Base-by-base conservation (phyloP, 164 flowering plant species). In the Saururus chinensis region DNA sequence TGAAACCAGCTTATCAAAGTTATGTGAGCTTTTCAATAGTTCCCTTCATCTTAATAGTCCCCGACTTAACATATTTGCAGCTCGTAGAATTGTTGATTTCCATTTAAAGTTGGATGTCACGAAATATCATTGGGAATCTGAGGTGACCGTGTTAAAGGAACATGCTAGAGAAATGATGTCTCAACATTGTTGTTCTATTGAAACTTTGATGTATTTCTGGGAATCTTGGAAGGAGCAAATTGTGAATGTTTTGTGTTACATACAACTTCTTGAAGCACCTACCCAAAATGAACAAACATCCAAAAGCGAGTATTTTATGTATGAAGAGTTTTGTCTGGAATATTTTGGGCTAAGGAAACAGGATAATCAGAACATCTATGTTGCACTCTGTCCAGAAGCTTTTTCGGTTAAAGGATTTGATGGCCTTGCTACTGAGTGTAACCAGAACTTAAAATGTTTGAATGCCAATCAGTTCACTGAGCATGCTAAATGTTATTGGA, bases 131-230 rank as follows among this genome's bases (percentile, higher is more conserved):
- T 78, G 77, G 77, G 76, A 71, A 60, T 68, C 71, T 60, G 70
- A 74, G 55, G 67, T 68, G 2, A 22, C 16, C 19, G 68, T 81
- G 62, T 63, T 64, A 22, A 41, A 12, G 49, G 62, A 51, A 52
- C 59, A 71, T 60, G 60, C 73, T 4, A 64, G 71, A 30, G 56
- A 65, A 19, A 66, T 19, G 20, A 60, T 76, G 42, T 61, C 65
- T 42, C 54, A 21, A 14, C 69, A 77, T 53, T 58, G 24, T 49
- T 55, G 74, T 19, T 81, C 85, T 17, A 11, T 71, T 40, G 78
- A 74, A 48, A 76, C 83, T 21, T 62, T 88, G 49, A 56, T 79
- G 56, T 77, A 70, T 70, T 75, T 66, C 56, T 88, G 96, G 92
- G 70, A 71, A 24, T 58, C 64, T 16, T 83, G 83, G 86, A 79